Conservation (phyloP, 768 basidiomycete species). For the Cystobasidium onofrii region DNA sequence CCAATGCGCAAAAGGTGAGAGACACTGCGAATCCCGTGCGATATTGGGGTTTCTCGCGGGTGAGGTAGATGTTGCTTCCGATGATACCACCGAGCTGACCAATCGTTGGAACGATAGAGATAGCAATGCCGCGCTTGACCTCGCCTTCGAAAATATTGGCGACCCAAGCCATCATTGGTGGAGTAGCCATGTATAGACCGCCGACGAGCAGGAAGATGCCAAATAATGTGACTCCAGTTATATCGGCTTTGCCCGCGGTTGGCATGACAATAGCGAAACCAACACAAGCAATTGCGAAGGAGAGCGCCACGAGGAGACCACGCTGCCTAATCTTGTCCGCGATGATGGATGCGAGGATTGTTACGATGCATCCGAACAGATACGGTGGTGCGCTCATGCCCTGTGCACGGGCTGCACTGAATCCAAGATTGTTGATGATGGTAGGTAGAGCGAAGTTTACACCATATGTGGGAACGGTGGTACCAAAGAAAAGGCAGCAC, state of each 20-base stretch:
- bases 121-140: not conserved
- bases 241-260: not conserved
- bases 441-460: not conserved
- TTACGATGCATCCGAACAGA: not conserved
- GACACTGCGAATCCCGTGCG: not conserved
- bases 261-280: not conserved
- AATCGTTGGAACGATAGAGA: not conserved
- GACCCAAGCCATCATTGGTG: not conserved
- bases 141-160: not conserved
- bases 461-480: not conserved
- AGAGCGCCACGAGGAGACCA: not conserved
- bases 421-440: constrained; percentile 8
- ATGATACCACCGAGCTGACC: constrained; percentile 7
- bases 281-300: not conserved
- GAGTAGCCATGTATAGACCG: not conserved
- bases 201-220: not conserved
- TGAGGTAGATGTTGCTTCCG: not conserved
- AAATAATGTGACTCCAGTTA: not conserved
- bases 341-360: not conserved
- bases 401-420: constrained; percentile 6
- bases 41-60: not conserved
- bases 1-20: not conserved
- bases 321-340: constrained; percentile 9
- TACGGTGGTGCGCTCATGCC: constrained; percentile 6
- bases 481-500: not conserved